Evolutionary conservation across 352 stramenopile genomes (phyloP), one percentile per base, ranked within the genome.

Genomic region (Globisporangium takayamanum): DNA sequence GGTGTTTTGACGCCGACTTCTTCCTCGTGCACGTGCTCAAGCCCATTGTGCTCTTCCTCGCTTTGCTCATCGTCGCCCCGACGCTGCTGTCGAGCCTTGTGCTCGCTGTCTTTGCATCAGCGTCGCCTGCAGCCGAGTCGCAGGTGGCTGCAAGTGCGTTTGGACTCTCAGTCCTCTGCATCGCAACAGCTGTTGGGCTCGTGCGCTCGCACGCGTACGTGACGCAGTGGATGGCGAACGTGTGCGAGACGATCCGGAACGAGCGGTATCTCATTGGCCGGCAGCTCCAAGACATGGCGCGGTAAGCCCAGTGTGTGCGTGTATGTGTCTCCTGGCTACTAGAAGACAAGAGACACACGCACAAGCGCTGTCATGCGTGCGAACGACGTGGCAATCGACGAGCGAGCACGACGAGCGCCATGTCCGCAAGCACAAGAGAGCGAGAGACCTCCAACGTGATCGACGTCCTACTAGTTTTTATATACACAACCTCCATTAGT

Each of bases 181-280:
- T 88, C 20, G 69, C 77, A 22, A 62, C 64, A 2, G 62, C 67
- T 0, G 64, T 73, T 12, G 56, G 73, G 44, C 46, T 87, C 8
- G 45, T 82, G 39, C 60, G 68, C 10, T 84, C 71, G 18, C 80
- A 87, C 60, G 67, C 69, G 37, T 57, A 74, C 41, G 68, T 91
- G 46, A 64, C 57, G 6, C 70, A 63, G 22, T 95, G 86, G 86
- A 55, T 91, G 10, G 67, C 73, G 4, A 80, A 82, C 15, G 65
- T 95, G 26, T 80, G 81, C 57, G 86, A 95, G 63, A 88, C 82
- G 62, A 91, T 95, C 51, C 84, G 84, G 28, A 92, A 95, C 65
- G 86, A 95, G 60, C 82, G 86, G 46, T 95, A 94, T 70, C 63
- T 95, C 42, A 90, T 95, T 59, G 86, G 86, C 42, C 84, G 84